A percentile compares a stretch with the other conserved stretches of the same genome.
Conservation (phyloP, 345 rosid genomes). For the Acer campestre region DNA sequence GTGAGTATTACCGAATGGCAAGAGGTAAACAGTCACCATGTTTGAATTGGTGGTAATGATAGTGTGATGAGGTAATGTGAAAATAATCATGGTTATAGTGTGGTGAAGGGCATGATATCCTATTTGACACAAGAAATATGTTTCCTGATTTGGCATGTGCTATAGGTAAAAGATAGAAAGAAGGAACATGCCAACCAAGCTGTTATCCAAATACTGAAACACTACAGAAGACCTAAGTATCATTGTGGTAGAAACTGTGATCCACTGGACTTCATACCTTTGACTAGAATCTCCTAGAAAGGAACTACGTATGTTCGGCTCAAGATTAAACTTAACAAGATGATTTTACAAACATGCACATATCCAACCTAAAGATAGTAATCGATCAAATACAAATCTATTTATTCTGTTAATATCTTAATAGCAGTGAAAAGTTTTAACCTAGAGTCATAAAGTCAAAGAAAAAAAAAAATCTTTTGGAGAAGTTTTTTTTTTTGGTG, state of each 20-base stretch:
- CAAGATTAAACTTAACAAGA: background rate
- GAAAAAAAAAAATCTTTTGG: background rate
- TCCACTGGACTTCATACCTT: background rate
- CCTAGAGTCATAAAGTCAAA: background rate
- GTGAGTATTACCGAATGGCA: background rate
- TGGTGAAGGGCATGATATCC: background rate
- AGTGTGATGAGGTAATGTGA: background rate
- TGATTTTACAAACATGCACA: background rate
- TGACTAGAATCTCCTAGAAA: background rate
- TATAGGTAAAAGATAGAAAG: background rate
- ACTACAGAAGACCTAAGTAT: background rate
- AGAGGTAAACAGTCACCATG: background rate
- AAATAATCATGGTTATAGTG: background rate
- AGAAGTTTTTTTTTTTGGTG: background rate
- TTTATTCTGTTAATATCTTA: background rate
- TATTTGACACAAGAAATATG: background rate
- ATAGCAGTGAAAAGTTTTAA: background rate
- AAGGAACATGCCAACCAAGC: background rate
- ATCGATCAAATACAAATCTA: background rate
- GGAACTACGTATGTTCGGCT: background rate
- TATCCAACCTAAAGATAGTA: background rate
- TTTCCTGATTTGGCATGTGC: background rate
- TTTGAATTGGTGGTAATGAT: background rate
- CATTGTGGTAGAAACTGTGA: background rate
- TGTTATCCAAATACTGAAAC: conserved; percentile 4